phyloP scores from a whole-genome alignment of 768 basidiomycete genomes.

The Chalciporus piperatus region DNA sequence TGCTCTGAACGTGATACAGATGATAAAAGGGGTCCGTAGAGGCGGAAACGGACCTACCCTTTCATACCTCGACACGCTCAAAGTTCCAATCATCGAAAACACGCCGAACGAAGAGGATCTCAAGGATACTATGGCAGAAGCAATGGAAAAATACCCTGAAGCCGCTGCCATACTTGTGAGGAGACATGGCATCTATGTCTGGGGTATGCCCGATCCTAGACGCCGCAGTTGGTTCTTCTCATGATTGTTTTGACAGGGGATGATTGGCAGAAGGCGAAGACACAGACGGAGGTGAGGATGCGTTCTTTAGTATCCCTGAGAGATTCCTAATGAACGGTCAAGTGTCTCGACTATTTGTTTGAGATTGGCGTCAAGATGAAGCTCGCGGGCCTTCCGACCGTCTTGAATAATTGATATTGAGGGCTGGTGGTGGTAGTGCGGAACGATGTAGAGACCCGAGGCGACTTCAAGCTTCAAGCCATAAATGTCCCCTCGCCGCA shows the following conservation, averaged over 20 bases:
- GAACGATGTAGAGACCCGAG: no score
- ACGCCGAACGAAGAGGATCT: slow-evolving; percentile 89
- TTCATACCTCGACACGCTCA: slow-evolving; percentile 82
- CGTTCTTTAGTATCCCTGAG: background rate
- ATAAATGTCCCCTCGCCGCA: no score
- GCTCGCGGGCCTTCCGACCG: slow-evolving; percentile 54
- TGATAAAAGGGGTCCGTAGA: slow-evolving; percentile 87
- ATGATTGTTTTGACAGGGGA: slow-evolving; percentile 35
- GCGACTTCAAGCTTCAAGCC: no score
- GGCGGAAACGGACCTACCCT: slow-evolving; percentile 74
- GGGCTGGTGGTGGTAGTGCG: no score
- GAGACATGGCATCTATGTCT: slow-evolving; percentile 80
- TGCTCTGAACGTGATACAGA: slow-evolving; percentile 40
- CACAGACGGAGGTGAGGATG: slow-evolving; percentile 67
- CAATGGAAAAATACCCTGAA: slow-evolving; percentile 77
- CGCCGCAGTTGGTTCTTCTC: background rate
- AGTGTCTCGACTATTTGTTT: slow-evolving; percentile 90
- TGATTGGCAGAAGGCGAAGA: slow-evolving; percentile 88
- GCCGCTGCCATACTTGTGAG: slow-evolving; percentile 77
- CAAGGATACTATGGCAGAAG: slow-evolving; percentile 83
- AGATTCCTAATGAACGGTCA: slow-evolving; percentile 10
- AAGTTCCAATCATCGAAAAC: slow-evolving; percentile 87
- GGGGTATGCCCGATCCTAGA: slow-evolving; percentile 56
- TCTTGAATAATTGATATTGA: slow-evolving; percentile 23
- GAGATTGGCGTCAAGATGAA: slow-evolving; percentile 87